Percentiles rank a stretch among this genome's conserved stretches.
Evolutionary conservation across 179 eudicot species (phyloP).

Genomic region (Beta corolliflora): DNA sequence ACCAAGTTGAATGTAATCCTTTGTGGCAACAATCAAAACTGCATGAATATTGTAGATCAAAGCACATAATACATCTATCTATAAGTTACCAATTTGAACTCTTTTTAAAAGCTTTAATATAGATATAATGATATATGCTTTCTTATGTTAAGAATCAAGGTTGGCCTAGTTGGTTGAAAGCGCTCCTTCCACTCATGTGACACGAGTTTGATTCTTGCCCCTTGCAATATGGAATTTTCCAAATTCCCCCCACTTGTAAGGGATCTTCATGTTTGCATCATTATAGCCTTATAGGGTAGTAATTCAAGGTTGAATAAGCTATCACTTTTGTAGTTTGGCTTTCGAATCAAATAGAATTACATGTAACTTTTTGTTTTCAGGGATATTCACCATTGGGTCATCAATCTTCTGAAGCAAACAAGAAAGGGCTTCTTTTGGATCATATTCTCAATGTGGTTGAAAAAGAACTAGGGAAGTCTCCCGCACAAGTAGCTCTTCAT

Average conservation of each 20-base stretch:
- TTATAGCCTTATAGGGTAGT: too few relatives aligned
- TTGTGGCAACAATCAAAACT: slow-evolving; percentile 72
- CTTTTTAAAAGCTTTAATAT: background rate
- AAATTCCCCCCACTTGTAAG: too few relatives aligned
- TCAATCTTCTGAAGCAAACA: slow-evolving; percentile 41
- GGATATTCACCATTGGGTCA: slow-evolving; percentile 83
- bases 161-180: too few relatives aligned
- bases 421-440: slow-evolving; percentile 46
- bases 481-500: slow-evolving; percentile 78
- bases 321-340: background rate
- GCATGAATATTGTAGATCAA: slow-evolving; percentile 58
- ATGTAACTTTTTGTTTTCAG: slow-evolving; percentile 24
- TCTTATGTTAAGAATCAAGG: too few relatives aligned
- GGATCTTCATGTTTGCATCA: too few relatives aligned
- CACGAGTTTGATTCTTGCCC: too few relatives aligned
- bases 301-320: background rate
- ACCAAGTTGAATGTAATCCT: slow-evolving; percentile 91
- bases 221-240: too few relatives aligned
- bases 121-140: background rate
- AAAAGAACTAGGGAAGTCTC: slow-evolving; percentile 66
- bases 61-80: slow-evolving; percentile 75
- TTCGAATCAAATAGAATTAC: background rate
- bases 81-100: slow-evolving; percentile 42
- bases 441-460: slow-evolving; percentile 48
- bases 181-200: too few relatives aligned